phyloP scores from a whole-genome alignment of 192 early-diverging fungal genomes.

The Helicostylum pulchrum region DNA sequence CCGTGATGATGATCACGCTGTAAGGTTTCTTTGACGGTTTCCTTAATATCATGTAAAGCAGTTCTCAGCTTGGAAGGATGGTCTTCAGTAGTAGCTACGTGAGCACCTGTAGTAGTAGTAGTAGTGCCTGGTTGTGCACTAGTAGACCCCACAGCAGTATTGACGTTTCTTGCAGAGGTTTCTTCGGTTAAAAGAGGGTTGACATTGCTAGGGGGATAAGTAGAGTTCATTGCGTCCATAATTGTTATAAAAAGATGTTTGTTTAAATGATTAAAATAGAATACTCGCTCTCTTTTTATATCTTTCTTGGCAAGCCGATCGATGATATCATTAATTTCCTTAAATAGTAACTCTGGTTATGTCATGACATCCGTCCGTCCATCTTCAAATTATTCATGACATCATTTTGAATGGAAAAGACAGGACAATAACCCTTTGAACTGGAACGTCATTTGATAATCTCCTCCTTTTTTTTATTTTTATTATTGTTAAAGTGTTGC shows the following conservation, averaged over 20 bases:
- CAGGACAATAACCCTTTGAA: too few species aligned
- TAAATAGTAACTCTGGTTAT: too few species aligned
- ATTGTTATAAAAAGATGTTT: background rate
- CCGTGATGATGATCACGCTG: slow-evolving; percentile 13
- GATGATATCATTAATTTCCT: too few species aligned
- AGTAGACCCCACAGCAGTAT: background rate
- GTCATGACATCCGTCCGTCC: too few species aligned
- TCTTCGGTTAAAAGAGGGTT: too few species aligned
- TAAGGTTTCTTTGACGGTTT: slow-evolving; percentile 7
- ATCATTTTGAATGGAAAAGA: too few species aligned
- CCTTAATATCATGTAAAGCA: slow-evolving; percentile 11
- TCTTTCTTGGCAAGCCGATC: background rate
- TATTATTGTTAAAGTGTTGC: background rate
- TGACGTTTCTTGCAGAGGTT: too few species aligned
- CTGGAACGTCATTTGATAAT: background rate
- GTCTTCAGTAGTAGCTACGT: background rate
- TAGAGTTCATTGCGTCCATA: background rate
- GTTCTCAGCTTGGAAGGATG: slow-evolving; percentile 15
- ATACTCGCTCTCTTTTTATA: background rate
- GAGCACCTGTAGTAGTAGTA: background rate
- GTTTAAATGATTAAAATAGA: background rate
- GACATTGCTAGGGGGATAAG: background rate
- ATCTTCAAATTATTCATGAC: too few species aligned
- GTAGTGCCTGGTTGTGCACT: background rate
- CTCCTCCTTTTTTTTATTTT: background rate